Base-by-base conservation (phyloP, 352 stramenopile genomes). In the Phytophthora hybrid region DNA sequence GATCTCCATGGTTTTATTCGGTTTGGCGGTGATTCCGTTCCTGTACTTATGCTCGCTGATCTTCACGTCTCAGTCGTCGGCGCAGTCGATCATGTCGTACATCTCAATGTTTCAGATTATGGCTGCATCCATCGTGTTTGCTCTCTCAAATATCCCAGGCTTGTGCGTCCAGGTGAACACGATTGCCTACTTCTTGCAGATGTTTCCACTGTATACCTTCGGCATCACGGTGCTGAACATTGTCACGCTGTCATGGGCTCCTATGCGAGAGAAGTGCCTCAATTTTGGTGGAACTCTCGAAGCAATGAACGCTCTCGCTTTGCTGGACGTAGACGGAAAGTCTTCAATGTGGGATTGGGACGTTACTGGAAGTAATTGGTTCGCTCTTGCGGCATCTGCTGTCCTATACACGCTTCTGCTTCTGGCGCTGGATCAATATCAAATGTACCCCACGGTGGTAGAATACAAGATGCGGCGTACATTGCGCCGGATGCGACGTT, bases 21-120 rank as follows among this genome's bases (percentile, higher is more conserved):
- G 84, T 0, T 16, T 92, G n/a, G 68, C 88, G 4, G 74, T 91
- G 44, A 63, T 96, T 4, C 85, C 86, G 14, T 91, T 90, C 57
- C 79, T 87, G 69, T 94, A 96, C 66, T 49, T 89, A 0, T 68
- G 78, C 10, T 93, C 85, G 29, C 70, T 94, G n/a, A 58, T 83
- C 14, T 96, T 96, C 68, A 59, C 70, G 53, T 96, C 89, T 7
- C 84, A 93, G 49, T 92, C 89, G 54, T 94, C 89, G 0, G 89
- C 89, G 8, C 89, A 94, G 63, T 93, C 89, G 34, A 85, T 91
- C 69, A 87, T 94, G 77, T 90, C 86, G 61, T 94, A 90, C 73
- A 60, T 82, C 7, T 84, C 82, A 31, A 44, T 87, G 8, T 96
- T 94, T 55, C 89, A 96, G 69, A 80, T 94, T 14, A 63, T 96